Conservation (phyloP, 345 rosid genomes). For the Salix koriyanagi region DNA sequence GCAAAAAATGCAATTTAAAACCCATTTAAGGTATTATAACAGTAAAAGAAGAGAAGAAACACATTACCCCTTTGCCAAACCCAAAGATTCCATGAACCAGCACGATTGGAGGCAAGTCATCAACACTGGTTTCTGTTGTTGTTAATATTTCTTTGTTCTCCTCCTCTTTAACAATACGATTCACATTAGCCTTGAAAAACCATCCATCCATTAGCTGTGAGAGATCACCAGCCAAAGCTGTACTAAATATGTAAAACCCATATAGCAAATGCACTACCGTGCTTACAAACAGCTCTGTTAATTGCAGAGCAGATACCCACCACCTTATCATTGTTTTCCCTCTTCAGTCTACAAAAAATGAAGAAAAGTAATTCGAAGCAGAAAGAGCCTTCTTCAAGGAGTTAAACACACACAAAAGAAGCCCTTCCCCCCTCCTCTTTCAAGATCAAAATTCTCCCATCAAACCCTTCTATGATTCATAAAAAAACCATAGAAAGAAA, state of each 20-base stretch:
- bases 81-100: slow-evolving; percentile 97
- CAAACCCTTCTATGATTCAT: slow-evolving; percentile 16
- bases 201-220: slow-evolving; percentile 49
- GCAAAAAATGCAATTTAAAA: neutral
- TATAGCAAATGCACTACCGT: slow-evolving; percentile 64
- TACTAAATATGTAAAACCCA: slow-evolving; percentile 79
- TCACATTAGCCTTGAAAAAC: slow-evolving; percentile 46
- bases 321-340: slow-evolving; percentile 51
- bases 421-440: slow-evolving; percentile 18
- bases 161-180: slow-evolving; percentile 36
- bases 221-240: slow-evolving; percentile 88
- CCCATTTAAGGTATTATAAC: neutral
- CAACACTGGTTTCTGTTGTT: slow-evolving; percentile 11
- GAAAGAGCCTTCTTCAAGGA: slow-evolving; percentile 25
- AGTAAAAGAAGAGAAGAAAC: neutral
- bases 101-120: slow-evolving; percentile 77
- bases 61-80: slow-evolving; percentile 88
- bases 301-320: slow-evolving; percentile 58
- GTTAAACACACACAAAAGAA: slow-evolving; percentile 3
- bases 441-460: neutral
- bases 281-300: slow-evolving; percentile 78
- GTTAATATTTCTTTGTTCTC: slow-evolving; percentile 6
- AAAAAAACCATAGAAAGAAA: neutral
- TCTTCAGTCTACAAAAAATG: neutral
- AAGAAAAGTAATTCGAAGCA: slow-evolving; percentile 4